These are phyloP conservation scores for Isabelozyma rhagii DNA, from an alignment of 805 yeast species.

Conservation along the genomic window DNA sequence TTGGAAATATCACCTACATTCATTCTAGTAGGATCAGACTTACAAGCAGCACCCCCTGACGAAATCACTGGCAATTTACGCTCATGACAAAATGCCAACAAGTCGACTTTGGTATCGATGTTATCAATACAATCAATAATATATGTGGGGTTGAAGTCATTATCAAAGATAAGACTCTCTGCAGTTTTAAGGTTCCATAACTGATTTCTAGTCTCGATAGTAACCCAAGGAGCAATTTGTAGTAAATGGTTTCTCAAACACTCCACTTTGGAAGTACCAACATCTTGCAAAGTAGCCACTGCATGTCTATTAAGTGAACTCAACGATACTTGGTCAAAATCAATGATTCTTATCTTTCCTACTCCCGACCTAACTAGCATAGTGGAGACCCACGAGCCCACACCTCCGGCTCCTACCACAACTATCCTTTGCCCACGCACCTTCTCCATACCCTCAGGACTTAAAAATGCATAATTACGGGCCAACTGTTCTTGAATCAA, in stretches of 20 bases:
- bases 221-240: conserved; percentile 91
- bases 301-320: conserved; percentile 93
- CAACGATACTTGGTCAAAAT: conserved; percentile 93
- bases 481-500: conserved; percentile 90
- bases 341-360: conserved; percentile 72
- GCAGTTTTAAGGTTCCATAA: conserved; percentile 73
- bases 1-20: conserved; percentile 84
- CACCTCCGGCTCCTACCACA: conserved; percentile 95
- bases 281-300: conserved; percentile 87
- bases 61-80: conserved; percentile 68
- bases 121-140: conserved; percentile 96
- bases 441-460: conserved; percentile 76
- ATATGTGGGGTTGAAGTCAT: conserved; percentile 59
- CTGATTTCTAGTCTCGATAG: conserved; percentile 72
- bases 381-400: conserved; percentile 93
- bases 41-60: conserved; percentile 97
- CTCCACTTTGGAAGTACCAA: conserved; percentile 86
- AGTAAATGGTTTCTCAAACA: conserved; percentile 67
- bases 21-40: conserved; percentile 90
- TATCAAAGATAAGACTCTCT: conserved; percentile 52
- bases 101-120: conserved; percentile 93
- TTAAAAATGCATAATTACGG: conserved; percentile 86
- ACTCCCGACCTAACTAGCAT: conserved; percentile 92
- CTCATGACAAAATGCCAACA: conserved; percentile 68
- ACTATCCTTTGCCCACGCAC: conserved; percentile 71